phyloP scores from a whole-genome alignment of 2,329 filamentous ascomycete species.

The Aspergillus fumigatiaffinis region DNA sequence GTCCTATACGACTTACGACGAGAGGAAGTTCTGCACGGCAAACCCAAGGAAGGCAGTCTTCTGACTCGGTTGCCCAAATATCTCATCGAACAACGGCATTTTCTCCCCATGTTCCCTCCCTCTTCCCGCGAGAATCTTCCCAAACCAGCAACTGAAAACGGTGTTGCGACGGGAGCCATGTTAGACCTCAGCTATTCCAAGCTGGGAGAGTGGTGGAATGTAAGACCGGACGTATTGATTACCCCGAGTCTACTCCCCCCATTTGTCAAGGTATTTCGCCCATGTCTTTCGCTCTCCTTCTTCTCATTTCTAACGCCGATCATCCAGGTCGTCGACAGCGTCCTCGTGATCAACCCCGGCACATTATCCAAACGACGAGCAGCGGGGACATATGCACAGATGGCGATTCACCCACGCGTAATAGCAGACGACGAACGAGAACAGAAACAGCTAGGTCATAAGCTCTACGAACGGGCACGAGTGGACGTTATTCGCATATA shows the following conservation, averaged over 20 bases:
- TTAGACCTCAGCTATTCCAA: constrained; percentile 82
- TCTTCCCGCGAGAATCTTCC: constrained; percentile 64
- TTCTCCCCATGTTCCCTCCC: constrained; percentile 84
- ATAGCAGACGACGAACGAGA: constrained; percentile 57
- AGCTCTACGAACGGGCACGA: constrained; percentile 74
- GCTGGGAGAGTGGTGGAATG: constrained; percentile 84
- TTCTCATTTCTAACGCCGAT: constrained; percentile 1
- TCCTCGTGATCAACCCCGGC: constrained; percentile 87
- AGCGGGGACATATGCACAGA: constrained; percentile 77
- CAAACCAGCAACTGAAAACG: constrained; percentile 59
- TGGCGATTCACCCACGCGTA: constrained; percentile 67
- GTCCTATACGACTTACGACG: constrained; percentile 74
- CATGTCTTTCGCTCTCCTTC: background rate
- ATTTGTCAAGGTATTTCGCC: constrained; percentile 71
- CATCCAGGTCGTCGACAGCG: constrained; percentile 77
- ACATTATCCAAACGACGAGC: constrained; percentile 78
- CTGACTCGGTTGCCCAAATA: constrained; percentile 70
- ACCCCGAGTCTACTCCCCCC: constrained; percentile 77
- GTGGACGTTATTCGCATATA: constrained; percentile 83
- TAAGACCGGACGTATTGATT: constrained; percentile 78
- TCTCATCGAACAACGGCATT: constrained; percentile 85
- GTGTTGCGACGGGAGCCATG: constrained; percentile 66
- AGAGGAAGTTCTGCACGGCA: constrained; percentile 63
- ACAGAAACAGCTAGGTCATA: constrained; percentile 63
- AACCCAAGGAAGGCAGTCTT: constrained; percentile 55